Percentiles rank a stretch among this genome's conserved stretches.
Evolutionary conservation across 441 rosid genomes (phyloP).

Genomic region (Gossypium aridum): DNA sequence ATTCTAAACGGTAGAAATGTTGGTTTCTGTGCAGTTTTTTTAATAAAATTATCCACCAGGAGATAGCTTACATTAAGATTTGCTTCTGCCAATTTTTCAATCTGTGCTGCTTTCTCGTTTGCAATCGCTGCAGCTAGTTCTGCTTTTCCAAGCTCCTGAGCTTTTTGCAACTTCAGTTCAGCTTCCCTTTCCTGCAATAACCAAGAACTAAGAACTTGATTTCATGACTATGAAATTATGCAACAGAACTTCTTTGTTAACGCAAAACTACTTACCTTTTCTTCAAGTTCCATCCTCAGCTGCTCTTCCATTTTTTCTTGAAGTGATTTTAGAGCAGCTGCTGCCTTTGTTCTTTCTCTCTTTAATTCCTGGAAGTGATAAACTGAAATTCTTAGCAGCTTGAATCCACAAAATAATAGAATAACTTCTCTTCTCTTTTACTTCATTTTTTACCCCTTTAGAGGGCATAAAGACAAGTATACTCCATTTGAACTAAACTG

Average conservation of each 20-base stretch:
- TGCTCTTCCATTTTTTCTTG: slow-evolving; percentile 88
- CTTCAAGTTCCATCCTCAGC: slow-evolving; percentile 67
- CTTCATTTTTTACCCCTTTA: background rate
- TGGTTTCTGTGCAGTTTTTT: background rate
- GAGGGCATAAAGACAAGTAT: background rate
- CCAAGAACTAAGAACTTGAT: slow-evolving; percentile 22
- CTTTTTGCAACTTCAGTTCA: slow-evolving; percentile 45
- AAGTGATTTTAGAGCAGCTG: slow-evolving; percentile 67
- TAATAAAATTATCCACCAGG: background rate
- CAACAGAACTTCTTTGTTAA: slow-evolving; percentile 1
- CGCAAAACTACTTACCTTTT: slow-evolving; percentile 45
- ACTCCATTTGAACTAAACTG: slow-evolving; percentile 5
- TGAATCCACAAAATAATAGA: background rate
- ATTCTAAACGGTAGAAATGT: slow-evolving; percentile 4
- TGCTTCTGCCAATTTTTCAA: slow-evolving; percentile 86
- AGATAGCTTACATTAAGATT: slow-evolving; percentile 69
- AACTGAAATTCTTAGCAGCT: slow-evolving; percentile 7
- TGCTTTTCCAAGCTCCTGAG: slow-evolving; percentile 71
- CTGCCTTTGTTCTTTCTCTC: slow-evolving; percentile 88
- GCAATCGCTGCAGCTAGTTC: slow-evolving; percentile 69
- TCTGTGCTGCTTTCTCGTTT: slow-evolving; percentile 78
- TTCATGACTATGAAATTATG: slow-evolving; percentile 10
- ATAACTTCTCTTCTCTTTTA: background rate
- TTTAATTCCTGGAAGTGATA: slow-evolving; percentile 64
- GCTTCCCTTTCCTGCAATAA: slow-evolving; percentile 69